These are phyloP conservation scores for Euclidium syriacum DNA, from an alignment of 345 rosid species.

Conservation along the genomic window DNA sequence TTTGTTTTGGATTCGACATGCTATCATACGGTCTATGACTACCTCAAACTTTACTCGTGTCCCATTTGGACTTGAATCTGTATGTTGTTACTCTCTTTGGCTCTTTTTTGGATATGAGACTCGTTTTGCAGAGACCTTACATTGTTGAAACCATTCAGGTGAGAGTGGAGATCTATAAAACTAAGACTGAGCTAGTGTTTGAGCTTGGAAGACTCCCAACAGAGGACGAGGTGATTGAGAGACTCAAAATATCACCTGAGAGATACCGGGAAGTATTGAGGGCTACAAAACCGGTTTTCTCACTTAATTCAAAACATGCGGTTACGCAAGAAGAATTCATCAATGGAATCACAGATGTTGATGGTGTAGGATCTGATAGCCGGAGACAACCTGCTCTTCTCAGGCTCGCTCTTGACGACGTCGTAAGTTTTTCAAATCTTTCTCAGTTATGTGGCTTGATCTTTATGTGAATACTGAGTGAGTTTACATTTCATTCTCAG, in stretches of 20 bases:
- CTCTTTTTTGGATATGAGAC: not conserved
- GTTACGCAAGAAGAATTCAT: conserved; percentile 89
- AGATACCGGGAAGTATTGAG: conserved; percentile 77
- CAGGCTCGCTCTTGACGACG: conserved; percentile 96
- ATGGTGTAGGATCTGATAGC: conserved; percentile 63
- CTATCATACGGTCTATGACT: conserved; percentile 84
- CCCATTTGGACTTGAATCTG: conserved; percentile 91
- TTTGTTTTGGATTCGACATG: conserved; percentile 93
- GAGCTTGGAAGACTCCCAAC: conserved; percentile 67
- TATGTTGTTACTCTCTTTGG: conserved; percentile 30
- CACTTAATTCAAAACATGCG: conserved; percentile 68
- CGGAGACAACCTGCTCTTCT: conserved; percentile 75
- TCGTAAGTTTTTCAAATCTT: conserved; percentile 40
- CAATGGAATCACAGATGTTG: conserved; percentile 58
- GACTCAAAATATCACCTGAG: conserved; percentile 66
- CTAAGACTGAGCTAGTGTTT: conserved; percentile 58
- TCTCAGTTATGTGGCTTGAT: not conserved
- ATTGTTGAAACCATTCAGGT: conserved; percentile 43
- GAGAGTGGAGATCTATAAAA: conserved; percentile 65
- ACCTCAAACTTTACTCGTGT: conserved; percentile 78
- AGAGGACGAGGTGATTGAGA: conserved; percentile 58
- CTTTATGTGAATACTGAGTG: not conserved
- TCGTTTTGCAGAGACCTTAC: not conserved
- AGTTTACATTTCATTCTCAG: conserved; percentile 30
- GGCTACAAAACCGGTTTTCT: conserved; percentile 63